Evolutionary conservation across 2,329 filamentous ascomycete species (phyloP).

Genomic region (Metarhizium robertsii): DNA sequence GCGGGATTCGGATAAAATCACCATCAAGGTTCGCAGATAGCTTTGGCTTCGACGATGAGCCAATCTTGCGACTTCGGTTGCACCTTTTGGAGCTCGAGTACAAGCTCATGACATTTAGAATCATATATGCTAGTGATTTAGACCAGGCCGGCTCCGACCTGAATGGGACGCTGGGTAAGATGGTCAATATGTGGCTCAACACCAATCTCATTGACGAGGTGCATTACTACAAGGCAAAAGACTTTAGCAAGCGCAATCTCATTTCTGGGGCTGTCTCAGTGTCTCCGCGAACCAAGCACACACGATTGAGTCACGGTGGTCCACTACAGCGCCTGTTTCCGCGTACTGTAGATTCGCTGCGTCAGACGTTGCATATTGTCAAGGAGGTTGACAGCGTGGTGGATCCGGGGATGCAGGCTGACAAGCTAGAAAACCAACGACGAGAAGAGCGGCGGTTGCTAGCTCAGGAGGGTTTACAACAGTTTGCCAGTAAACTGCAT

Average conservation of each 20-base stretch:
- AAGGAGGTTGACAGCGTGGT: slow-evolving; percentile 16
- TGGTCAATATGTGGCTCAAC: slow-evolving; percentile 19
- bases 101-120: slow-evolving; percentile 18
- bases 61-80: slow-evolving; percentile 16
- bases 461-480: slow-evolving; percentile 12
- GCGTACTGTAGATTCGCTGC: slow-evolving; percentile 12
- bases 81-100: slow-evolving; percentile 20
- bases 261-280: slow-evolving; percentile 4
- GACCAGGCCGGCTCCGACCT: slow-evolving; percentile 11
- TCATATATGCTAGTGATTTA: slow-evolving; percentile 20
- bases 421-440: slow-evolving; percentile 14
- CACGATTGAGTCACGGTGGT: slow-evolving; percentile 11
- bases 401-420: slow-evolving; percentile 16
- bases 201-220: slow-evolving; percentile 20
- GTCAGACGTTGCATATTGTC: slow-evolving; percentile 17
- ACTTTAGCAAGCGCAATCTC: slow-evolving; percentile 14
- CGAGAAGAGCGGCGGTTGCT: slow-evolving; percentile 12
- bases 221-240: slow-evolving; percentile 19
- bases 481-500: slow-evolving; percentile 13
- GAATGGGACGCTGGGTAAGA: slow-evolving; percentile 13
- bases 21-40: slow-evolving; percentile 14
- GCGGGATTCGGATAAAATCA: slow-evolving; percentile 11
- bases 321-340: slow-evolving; percentile 14
- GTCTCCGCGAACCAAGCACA: slow-evolving; percentile 13
- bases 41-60: slow-evolving; percentile 13